These are phyloP conservation scores for Dimocarpus longan DNA, from an alignment of 345 rosid species.

Conservation along the genomic window DNA sequence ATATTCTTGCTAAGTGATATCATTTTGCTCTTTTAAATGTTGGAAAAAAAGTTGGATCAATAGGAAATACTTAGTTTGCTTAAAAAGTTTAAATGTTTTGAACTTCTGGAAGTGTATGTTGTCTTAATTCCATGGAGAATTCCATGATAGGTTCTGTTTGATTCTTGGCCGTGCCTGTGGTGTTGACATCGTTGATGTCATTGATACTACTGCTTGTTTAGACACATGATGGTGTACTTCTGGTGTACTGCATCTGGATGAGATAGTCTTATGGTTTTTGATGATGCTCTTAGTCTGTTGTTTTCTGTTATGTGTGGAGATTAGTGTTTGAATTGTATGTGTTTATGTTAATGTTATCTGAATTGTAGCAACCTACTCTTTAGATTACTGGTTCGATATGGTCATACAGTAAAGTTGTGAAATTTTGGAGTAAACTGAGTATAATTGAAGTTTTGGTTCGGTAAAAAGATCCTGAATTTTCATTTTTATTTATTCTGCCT, in stretches of 20 bases:
- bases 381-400: neutral
- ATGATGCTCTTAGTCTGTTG: neutral
- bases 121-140: constrained; percentile 24
- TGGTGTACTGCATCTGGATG: constrained; percentile 21
- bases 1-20: constrained; percentile 51
- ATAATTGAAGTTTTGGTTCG: neutral
- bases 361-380: neutral
- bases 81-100: constrained; percentile 2
- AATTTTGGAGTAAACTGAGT: neutral
- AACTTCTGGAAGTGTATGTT: constrained; percentile 14
- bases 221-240: constrained; percentile 18
- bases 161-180: neutral
- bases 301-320: neutral
- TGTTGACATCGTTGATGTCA: constrained; percentile 15
- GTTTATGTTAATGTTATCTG: neutral
- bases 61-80: neutral
- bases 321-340: neutral
- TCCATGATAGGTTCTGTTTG: constrained; percentile 1
- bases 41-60: constrained; percentile 10
- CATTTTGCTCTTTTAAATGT: neutral
- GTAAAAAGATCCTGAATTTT: too few species aligned
- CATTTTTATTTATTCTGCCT: too few species aligned
- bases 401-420: neutral
- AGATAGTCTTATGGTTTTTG: constrained; percentile 9
- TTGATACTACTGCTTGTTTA: constrained; percentile 15